Conservation (phyloP, 1,284 basidiomycete species). For the Tilletia indica region DNA sequence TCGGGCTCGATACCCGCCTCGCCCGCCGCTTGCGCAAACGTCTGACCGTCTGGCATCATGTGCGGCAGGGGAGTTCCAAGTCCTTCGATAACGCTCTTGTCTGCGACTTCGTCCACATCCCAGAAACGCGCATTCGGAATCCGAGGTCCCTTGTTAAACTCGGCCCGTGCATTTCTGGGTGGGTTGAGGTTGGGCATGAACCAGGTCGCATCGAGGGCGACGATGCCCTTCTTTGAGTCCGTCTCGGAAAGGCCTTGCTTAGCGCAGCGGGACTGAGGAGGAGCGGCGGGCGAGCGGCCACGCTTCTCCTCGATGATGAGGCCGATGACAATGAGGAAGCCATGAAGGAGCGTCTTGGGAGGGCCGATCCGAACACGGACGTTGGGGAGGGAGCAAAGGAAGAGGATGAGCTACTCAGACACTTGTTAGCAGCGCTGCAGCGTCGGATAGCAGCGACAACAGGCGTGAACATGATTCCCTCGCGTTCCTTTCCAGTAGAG, state of each 20-base stretch:
- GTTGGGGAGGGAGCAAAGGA: no score
- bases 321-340: neutral
- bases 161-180: constrained; percentile 63
- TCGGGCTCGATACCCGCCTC: constrained; percentile 71
- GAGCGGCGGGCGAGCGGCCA: neutral
- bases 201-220: constrained; percentile 70
- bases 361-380: no score
- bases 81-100: constrained; percentile 38
- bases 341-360: neutral
- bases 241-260: neutral
- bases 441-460: no score
- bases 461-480: no score
- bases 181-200: constrained; percentile 77
- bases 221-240: neutral
- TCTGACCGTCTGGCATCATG: constrained; percentile 78
- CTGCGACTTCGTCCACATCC: constrained; percentile 71
- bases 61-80: constrained; percentile 66
- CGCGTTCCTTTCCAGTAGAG: no score
- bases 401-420: no score
- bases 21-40: constrained; percentile 80
- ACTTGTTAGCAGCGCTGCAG: no score
- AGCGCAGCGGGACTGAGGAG: neutral
- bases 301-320: neutral
- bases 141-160: constrained; percentile 66
- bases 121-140: constrained; percentile 75